Conservation (phyloP, 495 filamentous ascomycete genomes). For the Astrothelium subdiscretum region DNA sequence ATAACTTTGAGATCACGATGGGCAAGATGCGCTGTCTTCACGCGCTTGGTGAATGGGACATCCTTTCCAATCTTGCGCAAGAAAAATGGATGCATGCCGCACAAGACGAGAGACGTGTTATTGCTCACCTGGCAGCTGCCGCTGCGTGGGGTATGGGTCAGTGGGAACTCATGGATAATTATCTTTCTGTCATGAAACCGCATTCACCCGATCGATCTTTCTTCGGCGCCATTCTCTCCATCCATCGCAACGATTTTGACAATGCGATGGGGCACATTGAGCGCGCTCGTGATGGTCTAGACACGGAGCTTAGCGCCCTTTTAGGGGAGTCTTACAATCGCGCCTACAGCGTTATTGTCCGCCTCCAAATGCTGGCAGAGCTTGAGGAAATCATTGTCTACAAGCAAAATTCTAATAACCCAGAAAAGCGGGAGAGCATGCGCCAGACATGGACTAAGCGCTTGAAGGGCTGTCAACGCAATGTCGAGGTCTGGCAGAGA, state of each 20-base stretch:
- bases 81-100: conserved; percentile 86
- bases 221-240: conserved; percentile 86
- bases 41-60: conserved; percentile 93
- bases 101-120: conserved; percentile 69
- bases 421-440: conserved; percentile 79
- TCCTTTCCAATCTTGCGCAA: conserved; percentile 73
- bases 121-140: conserved; percentile 86
- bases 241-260: conserved; percentile 90
- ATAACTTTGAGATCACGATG: conserved; percentile 87
- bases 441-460: conserved; percentile 89
- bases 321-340: conserved; percentile 94
- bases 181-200: conserved; percentile 86
- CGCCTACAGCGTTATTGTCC: conserved; percentile 89
- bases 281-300: conserved; percentile 82
- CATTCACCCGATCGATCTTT: conserved; percentile 89
- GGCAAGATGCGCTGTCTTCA: conserved; percentile 99
- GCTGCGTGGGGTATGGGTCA: conserved; percentile 96
- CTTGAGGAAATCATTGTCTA: conserved; percentile 96
- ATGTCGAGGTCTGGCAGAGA: conserved; percentile 95
- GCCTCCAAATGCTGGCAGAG: conserved; percentile 97
- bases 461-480: conserved; percentile 87
- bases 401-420: conserved; percentile 71
- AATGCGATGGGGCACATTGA: conserved; percentile 77
- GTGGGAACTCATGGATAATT: conserved; percentile 96
- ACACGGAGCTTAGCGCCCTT: conserved; percentile 87